Base-by-base conservation (phyloP, 805 yeast genomes). In the Grigorovia humatica region DNA sequence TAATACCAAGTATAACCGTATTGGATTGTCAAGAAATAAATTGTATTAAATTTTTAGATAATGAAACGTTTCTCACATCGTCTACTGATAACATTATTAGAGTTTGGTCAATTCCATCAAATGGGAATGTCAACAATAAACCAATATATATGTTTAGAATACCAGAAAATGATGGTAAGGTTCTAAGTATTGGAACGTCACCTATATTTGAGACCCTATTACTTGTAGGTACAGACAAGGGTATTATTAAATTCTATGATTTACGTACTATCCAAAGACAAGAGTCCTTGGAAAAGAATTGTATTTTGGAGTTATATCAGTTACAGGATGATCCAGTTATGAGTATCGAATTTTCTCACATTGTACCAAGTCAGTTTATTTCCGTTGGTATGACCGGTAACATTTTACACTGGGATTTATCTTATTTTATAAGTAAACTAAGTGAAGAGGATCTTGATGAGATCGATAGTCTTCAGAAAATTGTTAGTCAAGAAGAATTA, bases 401-500 rank as follows among this genome's bases (percentile, higher is more conserved):
- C 44, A 62, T 67, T 9, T 66, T 63, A 49, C 69, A 64, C 27
- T 67, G 70, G 70, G 62, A 63, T 51, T 32, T 61, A 17, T 74
- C 70, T 52, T 69, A 55, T 38, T 62, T 66, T 63, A 27, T 72
- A 72, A 72, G 68, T 7, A 70, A 62, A n/a, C 74, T 68, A 9
- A 73, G 70, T 6, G 67, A 63, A 23, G 78, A 70, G 3, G 72
- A 69, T 45, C 68, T 72, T 6, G 27, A 17, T 17, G 41, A 42
- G 23, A 27, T 19, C 12, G 44, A 51, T 9, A 20, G 27, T 43
- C 41, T 29, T 13, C 48, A 41, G 17, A 51, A 54, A 23, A 23
- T 46, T 8, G 48, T 42, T 18, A 38, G 18, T 13, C 46, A 46
- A 46, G 46, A 27, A 2, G 49, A 50, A 13, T n/a, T 43, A 32